phyloP scores from a whole-genome alignment of 1,284 basidiomycete genomes.

The Ustilago shanxiensis region DNA sequence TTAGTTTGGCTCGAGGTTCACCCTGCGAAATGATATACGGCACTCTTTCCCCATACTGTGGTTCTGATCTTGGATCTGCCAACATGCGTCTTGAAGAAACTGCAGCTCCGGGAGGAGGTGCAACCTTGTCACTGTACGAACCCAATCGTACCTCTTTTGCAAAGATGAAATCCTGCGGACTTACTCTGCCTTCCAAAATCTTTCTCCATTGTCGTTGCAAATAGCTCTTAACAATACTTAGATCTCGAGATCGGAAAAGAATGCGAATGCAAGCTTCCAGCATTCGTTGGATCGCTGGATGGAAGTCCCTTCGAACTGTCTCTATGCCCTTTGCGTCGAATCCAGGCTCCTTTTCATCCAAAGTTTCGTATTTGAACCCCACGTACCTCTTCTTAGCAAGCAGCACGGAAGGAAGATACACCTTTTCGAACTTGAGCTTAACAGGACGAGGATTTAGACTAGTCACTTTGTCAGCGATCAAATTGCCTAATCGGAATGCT shows the following conservation, averaged over 20 bases:
- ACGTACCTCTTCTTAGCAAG: slow-evolving; percentile 98
- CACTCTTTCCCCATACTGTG: slow-evolving; percentile 91
- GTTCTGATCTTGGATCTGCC: slow-evolving; percentile 83
- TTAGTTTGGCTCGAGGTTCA: slow-evolving; percentile 78
- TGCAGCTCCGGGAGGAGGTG: slow-evolving; percentile 89
- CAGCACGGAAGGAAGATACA: slow-evolving; percentile 91
- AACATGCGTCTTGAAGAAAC: slow-evolving; percentile 83
- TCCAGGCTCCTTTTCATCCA: slow-evolving; percentile 81
- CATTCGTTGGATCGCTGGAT: slow-evolving; percentile 66
- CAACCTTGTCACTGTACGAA: slow-evolving; percentile 77
- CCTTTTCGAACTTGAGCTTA: slow-evolving; percentile 98
- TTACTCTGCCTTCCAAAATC: slow-evolving; percentile 82
- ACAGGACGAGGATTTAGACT: slow-evolving; percentile 87
- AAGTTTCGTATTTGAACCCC: slow-evolving; percentile 90
- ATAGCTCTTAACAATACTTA: slow-evolving; percentile 89
- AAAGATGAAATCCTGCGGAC: slow-evolving; percentile 91
- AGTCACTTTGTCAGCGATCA: slow-evolving; percentile 90
- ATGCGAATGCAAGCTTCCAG: slow-evolving; percentile 71
- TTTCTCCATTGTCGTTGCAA: slow-evolving; percentile 87
- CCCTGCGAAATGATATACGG: slow-evolving; percentile 88
- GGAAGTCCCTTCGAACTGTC: slow-evolving; percentile 85
- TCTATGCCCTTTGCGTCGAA: slow-evolving; percentile 99
- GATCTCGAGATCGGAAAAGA: slow-evolving; percentile 87
- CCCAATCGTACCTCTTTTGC: slow-evolving; percentile 94
- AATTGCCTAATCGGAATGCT: slow-evolving; percentile 90